These are phyloP conservation scores for Phytophthora cactorum DNA, from an alignment of 352 stramenopile genomes.

Conservation along the genomic window DNA sequence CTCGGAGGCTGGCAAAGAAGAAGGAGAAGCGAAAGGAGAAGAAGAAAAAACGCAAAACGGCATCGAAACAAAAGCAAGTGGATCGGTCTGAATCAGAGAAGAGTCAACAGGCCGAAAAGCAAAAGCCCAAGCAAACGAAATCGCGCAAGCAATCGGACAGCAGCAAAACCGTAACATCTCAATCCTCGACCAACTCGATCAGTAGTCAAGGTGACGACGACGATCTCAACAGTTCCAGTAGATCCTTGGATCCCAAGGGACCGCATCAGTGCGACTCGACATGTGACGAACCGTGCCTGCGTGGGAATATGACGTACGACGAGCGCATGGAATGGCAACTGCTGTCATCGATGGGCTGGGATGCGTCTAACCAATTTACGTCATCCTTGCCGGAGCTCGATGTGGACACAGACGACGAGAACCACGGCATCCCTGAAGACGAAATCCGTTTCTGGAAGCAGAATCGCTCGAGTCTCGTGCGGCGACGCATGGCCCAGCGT, in stretches of 20 bases:
- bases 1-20: conserved; percentile 74
- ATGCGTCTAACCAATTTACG: conserved; percentile 62
- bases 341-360: conserved; percentile 88
- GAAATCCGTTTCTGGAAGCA: conserved; percentile 90
- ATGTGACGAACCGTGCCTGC: conserved; percentile 58
- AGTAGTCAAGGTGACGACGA: conserved; percentile 53
- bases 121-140: conserved; percentile 36
- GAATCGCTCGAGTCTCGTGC: conserved; percentile 76
- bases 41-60: conserved; percentile 89
- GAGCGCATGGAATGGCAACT: conserved; percentile 79
- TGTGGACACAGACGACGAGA: conserved; percentile 77
- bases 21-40: conserved; percentile 92
- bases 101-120: conserved; percentile 36
- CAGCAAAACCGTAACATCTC: conserved; percentile 43
- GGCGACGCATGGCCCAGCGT: conserved; percentile 78
- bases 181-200: conserved; percentile 50
- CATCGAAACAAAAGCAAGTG: conserved; percentile 72
- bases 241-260: conserved; percentile 39
- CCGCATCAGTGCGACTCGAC: conserved; percentile 58
- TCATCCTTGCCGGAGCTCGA: conserved; percentile 74
- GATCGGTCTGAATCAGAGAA: conserved; percentile 52
- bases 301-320: conserved; percentile 63
- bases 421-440: conserved; percentile 83
- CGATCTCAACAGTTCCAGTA: conserved; percentile 47
- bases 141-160: conserved; percentile 32